These are phyloP conservation scores for Grosmannia huntii DNA, from an alignment of 2,329 filamentous ascomycete species.

Conservation along the genomic window DNA sequence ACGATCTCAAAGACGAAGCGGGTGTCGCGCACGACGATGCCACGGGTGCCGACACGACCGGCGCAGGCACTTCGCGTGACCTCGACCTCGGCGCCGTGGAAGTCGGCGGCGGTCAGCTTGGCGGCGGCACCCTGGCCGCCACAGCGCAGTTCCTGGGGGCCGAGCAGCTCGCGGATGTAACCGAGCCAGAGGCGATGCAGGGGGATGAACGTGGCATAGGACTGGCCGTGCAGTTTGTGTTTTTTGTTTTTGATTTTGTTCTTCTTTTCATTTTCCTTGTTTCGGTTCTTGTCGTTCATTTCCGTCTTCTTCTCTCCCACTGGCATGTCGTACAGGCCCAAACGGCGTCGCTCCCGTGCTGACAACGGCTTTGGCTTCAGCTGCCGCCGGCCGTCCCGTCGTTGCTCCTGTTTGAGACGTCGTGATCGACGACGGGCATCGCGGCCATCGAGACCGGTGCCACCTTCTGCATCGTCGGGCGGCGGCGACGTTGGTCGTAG, in stretches of 20 bases:
- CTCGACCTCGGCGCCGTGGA: constrained; percentile 73
- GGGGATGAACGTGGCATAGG: constrained; percentile 65
- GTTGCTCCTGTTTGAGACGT: constrained; percentile 31
- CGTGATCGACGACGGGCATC: constrained; percentile 39
- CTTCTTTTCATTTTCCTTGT: constrained; percentile 21
- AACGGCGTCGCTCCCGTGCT: constrained; percentile 59
- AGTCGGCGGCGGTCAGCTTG: constrained; percentile 75
- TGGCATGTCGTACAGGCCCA: constrained; percentile 64
- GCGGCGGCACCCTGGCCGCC: constrained; percentile 51
- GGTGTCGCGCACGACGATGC: constrained; percentile 81
- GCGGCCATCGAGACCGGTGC: constrained; percentile 41
- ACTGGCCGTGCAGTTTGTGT: constrained; percentile 20
- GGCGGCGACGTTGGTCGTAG: constrained; percentile 64
- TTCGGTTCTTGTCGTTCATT: too few species aligned
- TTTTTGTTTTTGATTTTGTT: neutral
- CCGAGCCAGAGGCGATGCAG: constrained; percentile 69
- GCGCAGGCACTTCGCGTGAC: constrained; percentile 73
- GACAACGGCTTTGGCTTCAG: constrained; percentile 57
- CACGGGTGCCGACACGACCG: constrained; percentile 67
- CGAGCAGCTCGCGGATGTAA: constrained; percentile 75
- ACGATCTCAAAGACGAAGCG: constrained; percentile 79
- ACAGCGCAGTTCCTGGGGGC: constrained; percentile 37
- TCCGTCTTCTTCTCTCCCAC: neutral
- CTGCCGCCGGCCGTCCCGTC: constrained; percentile 28
- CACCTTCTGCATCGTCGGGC: constrained; percentile 46